These are phyloP conservation scores for Leucocoprinus birnbaumii DNA, from an alignment of 768 basidiomycete genomes.

Conservation along the genomic window DNA sequence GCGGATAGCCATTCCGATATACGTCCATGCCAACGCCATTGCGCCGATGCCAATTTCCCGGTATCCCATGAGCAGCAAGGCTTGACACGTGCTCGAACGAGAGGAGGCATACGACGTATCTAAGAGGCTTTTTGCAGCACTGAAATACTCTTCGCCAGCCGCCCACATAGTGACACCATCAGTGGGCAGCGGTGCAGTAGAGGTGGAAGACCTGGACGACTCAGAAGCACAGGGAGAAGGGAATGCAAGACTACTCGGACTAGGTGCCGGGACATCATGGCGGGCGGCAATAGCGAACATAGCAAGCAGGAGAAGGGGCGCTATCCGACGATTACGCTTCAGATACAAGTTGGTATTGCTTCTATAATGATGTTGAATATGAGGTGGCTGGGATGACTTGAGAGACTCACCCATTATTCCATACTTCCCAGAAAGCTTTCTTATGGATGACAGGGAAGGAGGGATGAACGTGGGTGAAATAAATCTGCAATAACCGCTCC, in stretches of 20 bases:
- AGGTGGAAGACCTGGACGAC: constrained; percentile 1
- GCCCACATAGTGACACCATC: constrained; percentile 70
- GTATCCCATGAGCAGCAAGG: constrained; percentile 78
- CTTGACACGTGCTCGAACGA: constrained; percentile 72
- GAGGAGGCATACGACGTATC: constrained; percentile 70
- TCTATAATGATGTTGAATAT: constrained; percentile 8
- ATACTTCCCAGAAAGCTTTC: constrained; percentile 60
- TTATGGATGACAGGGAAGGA: constrained; percentile 78
- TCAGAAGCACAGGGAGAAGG: neutral
- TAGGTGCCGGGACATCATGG: constrained; percentile 36
- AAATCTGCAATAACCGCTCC: constrained; percentile 68
- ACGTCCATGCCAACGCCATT: constrained; percentile 88
- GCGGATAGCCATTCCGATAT: constrained; percentile 85
- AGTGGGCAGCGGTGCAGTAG: constrained; percentile 32
- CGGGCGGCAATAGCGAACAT: constrained; percentile 85
- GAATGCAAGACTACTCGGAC: neutral
- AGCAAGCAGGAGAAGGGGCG: constrained; percentile 70
- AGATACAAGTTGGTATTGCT: constrained; percentile 30
- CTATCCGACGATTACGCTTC: constrained; percentile 43
- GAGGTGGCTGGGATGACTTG: neutral
- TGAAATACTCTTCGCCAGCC: constrained; percentile 72
- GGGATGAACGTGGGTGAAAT: constrained; percentile 82
- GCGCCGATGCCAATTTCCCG: constrained; percentile 86
- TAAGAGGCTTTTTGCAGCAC: constrained; percentile 63
- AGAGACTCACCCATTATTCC: constrained; percentile 32